These are phyloP conservation scores for Fusarium scirpi DNA, from an alignment of 2,329 filamentous ascomycete species.

Conservation along the genomic window DNA sequence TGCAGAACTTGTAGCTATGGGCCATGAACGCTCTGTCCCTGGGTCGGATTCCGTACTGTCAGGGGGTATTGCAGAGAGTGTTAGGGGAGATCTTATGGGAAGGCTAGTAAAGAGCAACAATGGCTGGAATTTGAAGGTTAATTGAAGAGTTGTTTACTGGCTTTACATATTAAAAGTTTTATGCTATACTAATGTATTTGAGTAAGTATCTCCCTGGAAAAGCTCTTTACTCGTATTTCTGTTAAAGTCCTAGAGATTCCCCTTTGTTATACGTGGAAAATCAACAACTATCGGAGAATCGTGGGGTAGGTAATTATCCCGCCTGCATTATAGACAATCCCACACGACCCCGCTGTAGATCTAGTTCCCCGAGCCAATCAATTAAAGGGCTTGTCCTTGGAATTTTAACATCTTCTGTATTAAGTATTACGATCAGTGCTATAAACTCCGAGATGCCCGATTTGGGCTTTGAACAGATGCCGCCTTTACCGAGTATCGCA, in stretches of 20 bases:
- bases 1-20: too few relatives aligned
- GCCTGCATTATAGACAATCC: neutral
- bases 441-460: neutral
- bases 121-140: too few relatives aligned
- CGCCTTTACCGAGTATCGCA: neutral
- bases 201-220: too few relatives aligned
- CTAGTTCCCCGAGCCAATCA: neutral
- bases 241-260: neutral
- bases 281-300: neutral
- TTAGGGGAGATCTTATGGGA: too few relatives aligned
- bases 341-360: neutral
- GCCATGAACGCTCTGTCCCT: too few relatives aligned
- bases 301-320: neutral
- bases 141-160: too few relatives aligned
- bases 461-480: neutral
- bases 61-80: too few relatives aligned
- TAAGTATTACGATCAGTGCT: neutral
- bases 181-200: too few relatives aligned
- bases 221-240: neutral
- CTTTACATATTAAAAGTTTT: too few relatives aligned
- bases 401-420: neutral
- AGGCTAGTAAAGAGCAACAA: too few relatives aligned
- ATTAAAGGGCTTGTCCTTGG: fast-evolving
- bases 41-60: too few relatives aligned
- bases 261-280: neutral